phyloP scores from a whole-genome alignment of 2,329 filamentous ascomycete species.

The Cercospora janseana region DNA sequence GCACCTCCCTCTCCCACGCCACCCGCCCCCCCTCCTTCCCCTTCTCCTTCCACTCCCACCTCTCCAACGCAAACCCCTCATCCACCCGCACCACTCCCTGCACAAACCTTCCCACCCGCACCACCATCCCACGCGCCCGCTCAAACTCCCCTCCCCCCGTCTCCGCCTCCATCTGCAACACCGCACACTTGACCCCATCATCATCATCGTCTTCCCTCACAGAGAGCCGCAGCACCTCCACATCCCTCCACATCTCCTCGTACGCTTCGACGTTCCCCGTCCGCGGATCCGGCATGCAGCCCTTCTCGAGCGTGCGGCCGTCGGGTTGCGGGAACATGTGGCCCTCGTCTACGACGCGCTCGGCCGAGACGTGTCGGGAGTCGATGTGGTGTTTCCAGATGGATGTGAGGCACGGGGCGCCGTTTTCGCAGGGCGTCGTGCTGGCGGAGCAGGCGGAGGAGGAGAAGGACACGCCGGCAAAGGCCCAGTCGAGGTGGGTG shows the following conservation, averaged over 20 bases:
- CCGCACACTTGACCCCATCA: conserved; percentile 45
- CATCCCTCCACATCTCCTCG: conserved; percentile 45
- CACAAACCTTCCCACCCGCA: conserved; percentile 55
- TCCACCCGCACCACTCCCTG: conserved; percentile 57
- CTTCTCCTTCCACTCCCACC: conserved; percentile 50
- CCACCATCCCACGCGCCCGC: conserved; percentile 50
- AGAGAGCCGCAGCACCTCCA: conserved; percentile 32
- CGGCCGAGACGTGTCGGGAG: conserved; percentile 45
- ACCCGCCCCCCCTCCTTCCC: conserved; percentile 15
- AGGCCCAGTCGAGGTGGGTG: conserved; percentile 61
- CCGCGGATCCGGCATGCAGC: conserved; percentile 58
- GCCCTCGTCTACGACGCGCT: conserved; percentile 54
- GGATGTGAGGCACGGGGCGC: conserved; percentile 31
- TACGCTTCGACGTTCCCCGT: conserved; percentile 56
- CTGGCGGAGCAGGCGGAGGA: too few species aligned
- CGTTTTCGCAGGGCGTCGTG: conserved; percentile 8
- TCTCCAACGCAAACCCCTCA: conserved; percentile 50
- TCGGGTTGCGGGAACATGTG: conserved; percentile 52
- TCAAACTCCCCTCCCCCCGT: conserved; percentile 25
- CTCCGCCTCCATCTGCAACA: conserved; percentile 45
- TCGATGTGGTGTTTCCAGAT: conserved; percentile 62
- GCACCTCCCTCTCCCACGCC: conserved; percentile 41
- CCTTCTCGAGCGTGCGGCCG: conserved; percentile 54
- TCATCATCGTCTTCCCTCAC: conserved; percentile 39
- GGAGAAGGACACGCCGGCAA: conserved; percentile 57